Evolutionary conservation across 345 rosid species (phyloP).

Genomic region (Tarenaya hassleriana): DNA sequence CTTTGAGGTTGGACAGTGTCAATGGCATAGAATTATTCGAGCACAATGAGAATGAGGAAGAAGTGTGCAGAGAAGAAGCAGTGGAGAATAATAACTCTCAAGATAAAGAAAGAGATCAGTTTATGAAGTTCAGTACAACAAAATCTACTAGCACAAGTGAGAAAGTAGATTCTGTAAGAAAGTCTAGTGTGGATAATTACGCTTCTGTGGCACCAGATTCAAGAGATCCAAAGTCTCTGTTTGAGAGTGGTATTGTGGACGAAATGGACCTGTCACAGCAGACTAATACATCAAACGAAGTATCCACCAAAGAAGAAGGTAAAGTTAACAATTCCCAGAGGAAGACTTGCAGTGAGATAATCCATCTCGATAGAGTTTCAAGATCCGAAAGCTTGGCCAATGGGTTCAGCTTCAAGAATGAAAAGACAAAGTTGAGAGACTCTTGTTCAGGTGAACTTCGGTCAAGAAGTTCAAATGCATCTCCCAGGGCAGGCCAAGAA

Average conservation of each 20-base stretch:
- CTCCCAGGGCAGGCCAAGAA: slow-evolving; percentile 14
- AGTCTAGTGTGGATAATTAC: slow-evolving; percentile 1
- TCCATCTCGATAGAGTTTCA: slow-evolving; percentile 26
- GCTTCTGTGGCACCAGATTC: slow-evolving; percentile 20
- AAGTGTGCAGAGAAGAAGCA: slow-evolving; percentile 16
- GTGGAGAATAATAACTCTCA: slow-evolving; percentile 26
- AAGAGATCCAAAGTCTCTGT: slow-evolving; percentile 1
- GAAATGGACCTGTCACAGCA: slow-evolving; percentile 13
- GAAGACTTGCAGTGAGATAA: slow-evolving; percentile 28
- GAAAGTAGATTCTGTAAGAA: slow-evolving; percentile 13
- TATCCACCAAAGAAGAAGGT: slow-evolving; percentile 23
- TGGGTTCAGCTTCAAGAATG: slow-evolving; percentile 20
- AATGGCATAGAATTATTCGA: slow-evolving; percentile 27
- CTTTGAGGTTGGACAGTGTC: slow-evolving; percentile 34
- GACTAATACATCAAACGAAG: slow-evolving; percentile 13
- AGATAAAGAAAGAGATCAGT: slow-evolving; percentile 17
- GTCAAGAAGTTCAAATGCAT: slow-evolving; percentile 16
- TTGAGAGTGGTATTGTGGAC: slow-evolving; percentile 18
- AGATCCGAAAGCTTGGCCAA: slow-evolving; percentile 31
- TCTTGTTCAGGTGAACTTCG: slow-evolving; percentile 19
- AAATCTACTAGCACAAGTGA: slow-evolving; percentile 19
- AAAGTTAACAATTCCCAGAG: slow-evolving; percentile 25
- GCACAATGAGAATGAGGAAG: slow-evolving; percentile 28
- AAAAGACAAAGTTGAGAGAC: slow-evolving; percentile 22
- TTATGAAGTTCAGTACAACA: slow-evolving; percentile 15